Percentiles rank a stretch among this genome's conserved stretches.
Evolutionary conservation across 108 stramenopile species (phyloP).

Genomic region (Epipyxis sp.): DNA sequence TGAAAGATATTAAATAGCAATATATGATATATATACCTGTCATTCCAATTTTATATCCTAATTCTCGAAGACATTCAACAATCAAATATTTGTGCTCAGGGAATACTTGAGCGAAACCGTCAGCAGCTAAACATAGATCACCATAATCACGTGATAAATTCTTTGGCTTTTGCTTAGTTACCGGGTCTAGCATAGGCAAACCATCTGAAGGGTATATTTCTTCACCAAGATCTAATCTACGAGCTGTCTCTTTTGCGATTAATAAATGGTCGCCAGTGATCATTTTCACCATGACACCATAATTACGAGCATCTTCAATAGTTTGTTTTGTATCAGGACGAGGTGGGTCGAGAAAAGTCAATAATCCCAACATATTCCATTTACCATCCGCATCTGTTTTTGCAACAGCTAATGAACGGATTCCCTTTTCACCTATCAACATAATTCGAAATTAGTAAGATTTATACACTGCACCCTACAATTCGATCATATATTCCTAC

Average conservation of each 20-base stretch:
- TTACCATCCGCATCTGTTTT: constrained; percentile 38
- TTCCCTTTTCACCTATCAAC: constrained; percentile 12
- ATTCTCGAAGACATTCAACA: constrained; percentile 60
- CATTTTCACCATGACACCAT: constrained; percentile 76
- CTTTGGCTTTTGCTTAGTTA: constrained; percentile 9
- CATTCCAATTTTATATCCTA: constrained; percentile 65
- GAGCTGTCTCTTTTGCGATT: constrained; percentile 51
- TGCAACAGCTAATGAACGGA: constrained; percentile 10
- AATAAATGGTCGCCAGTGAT: constrained; percentile 71
- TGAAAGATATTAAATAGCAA: too few species aligned
- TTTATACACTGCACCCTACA: too few species aligned
- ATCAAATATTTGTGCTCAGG: constrained; percentile 76
- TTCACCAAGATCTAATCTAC: constrained; percentile 61
- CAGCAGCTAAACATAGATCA: constrained; percentile 25
- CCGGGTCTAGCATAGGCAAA: background rate
- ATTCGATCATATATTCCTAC: too few species aligned
- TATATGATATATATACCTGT: too few species aligned
- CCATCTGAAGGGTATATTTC: constrained; percentile 56
- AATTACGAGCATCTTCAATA: constrained; percentile 62
- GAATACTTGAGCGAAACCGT: constrained; percentile 67
- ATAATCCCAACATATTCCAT: constrained; percentile 65
- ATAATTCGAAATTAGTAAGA: too few species aligned
- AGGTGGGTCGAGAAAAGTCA: constrained; percentile 77
- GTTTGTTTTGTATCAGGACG: constrained; percentile 69
- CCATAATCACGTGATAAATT: background rate